These are phyloP conservation scores for Fusarium pseudoanthophilum DNA, from an alignment of 2,329 filamentous ascomycete genomes.

Conservation along the genomic window DNA sequence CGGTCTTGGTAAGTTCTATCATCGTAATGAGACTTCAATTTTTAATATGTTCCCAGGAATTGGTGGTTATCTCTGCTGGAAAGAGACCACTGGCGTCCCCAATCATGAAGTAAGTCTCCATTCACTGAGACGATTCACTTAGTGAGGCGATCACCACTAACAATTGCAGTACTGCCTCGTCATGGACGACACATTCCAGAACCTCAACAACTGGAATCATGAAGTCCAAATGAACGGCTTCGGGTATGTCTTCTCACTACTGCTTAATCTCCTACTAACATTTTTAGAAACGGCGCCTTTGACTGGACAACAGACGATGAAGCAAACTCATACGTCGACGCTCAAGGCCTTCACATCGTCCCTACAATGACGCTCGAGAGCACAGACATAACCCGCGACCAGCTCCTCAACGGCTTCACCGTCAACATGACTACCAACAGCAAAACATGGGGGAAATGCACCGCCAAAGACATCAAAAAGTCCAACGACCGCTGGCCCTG, in stretches of 20 bases:
- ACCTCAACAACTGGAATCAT: conserved; percentile 57
- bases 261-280: background rate
- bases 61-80: conserved; percentile 37
- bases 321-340: conserved; percentile 58
- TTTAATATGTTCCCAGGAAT: conserved; percentile 10
- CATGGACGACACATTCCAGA: conserved; percentile 40
- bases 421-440: conserved; percentile 58
- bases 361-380: conserved; percentile 57
- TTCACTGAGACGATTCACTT: background rate
- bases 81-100: conserved; percentile 26
- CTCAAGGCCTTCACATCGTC: conserved; percentile 60
- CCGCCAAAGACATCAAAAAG: conserved; percentile 41
- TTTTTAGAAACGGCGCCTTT: conserved; percentile 53
- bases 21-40: rapidly evolving
- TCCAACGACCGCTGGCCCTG: conserved; percentile 45
- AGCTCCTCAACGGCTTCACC: conserved; percentile 51
- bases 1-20: conserved; percentile 30
- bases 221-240: conserved; percentile 55
- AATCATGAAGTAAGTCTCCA: conserved; percentile 31
- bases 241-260: conserved; percentile 44
- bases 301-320: conserved; percentile 63
- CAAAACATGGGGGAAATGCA: conserved; percentile 49
- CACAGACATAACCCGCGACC: conserved; percentile 45
- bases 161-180: conserved; percentile 38
- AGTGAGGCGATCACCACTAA: background rate